Conservation (phyloP, 192 early-diverging fungal genomes). For the Coemansia sp. region DNA sequence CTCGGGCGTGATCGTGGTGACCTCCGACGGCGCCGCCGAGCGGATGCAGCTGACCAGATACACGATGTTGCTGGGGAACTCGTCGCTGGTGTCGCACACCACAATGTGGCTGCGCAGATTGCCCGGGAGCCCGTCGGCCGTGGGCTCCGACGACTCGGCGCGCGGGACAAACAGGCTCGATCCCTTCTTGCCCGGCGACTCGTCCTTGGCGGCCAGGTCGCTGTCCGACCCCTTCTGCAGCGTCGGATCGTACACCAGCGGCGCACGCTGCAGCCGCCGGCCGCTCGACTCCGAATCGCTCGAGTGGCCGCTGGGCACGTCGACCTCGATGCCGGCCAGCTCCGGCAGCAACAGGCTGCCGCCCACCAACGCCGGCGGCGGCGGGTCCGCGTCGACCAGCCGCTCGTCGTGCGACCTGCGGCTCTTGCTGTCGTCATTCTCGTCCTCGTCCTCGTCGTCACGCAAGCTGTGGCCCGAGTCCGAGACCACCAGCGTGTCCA, state of each 20-base stretch:
- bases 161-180: no score
- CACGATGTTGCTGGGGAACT: constrained; percentile 63
- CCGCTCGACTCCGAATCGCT: constrained; percentile 2
- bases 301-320: constrained; percentile 10
- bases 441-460: constrained; percentile 8
- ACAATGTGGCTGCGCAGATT: constrained; percentile 58
- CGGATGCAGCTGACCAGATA: constrained; percentile 66
- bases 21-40: constrained; percentile 49
- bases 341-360: constrained; percentile 22
- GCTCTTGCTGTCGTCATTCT: neutral
- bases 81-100: constrained; percentile 55
- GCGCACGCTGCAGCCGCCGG: constrained; percentile 27
- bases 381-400: constrained; percentile 19
- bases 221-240: constrained; percentile 18
- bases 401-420: neutral
- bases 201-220: constrained; percentile 1
- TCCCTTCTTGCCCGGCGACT: no score
- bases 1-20: constrained; percentile 17
- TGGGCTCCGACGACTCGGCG: neutral
- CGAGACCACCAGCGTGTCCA: constrained; percentile 44
- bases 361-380: neutral
- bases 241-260: constrained; percentile 40
- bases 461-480: constrained; percentile 14
- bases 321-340: constrained; percentile 35
- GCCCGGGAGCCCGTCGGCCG: constrained; percentile 27